A percentile compares a stretch with the other conserved stretches of the same genome.
Conservation (phyloP, 2,329 filamentous ascomycete species). For the Hymenoscyphus repandus region DNA sequence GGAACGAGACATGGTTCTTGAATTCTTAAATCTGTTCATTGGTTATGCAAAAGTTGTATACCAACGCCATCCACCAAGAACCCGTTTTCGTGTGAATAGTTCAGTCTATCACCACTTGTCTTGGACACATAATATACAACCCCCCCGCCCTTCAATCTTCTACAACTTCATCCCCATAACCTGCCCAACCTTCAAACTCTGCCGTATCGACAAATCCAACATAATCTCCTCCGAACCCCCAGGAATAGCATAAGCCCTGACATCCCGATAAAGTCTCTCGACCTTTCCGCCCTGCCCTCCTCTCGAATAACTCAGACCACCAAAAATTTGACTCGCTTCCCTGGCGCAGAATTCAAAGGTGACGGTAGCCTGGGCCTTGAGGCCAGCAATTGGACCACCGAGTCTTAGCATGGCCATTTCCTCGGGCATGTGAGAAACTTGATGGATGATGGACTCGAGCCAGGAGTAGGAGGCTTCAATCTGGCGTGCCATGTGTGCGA, state of each 20-base stretch:
- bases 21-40: too few relatives aligned
- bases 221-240: constrained; percentile 98
- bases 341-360: constrained; percentile 98
- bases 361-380: constrained; percentile 90
- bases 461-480: constrained; percentile 96
- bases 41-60: too few relatives aligned
- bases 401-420: constrained; percentile 94
- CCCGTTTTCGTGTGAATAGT: too few relatives aligned
- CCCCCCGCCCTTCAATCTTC: neutral
- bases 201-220: constrained; percentile 91
- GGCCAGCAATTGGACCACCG: constrained; percentile 84
- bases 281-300: constrained; percentile 95
- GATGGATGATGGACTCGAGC: constrained; percentile 92
- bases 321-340: constrained; percentile 96
- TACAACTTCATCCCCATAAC: constrained; percentile 92
- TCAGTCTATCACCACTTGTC: too few relatives aligned
- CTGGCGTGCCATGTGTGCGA: constrained; percentile 96
- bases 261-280: constrained; percentile 90
- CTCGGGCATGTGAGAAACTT: constrained; percentile 89
- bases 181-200: constrained; percentile 83
- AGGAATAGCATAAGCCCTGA: constrained; percentile 92
- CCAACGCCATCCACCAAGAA: too few relatives aligned
- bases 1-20: too few relatives aligned
- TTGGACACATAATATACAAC: neutral
- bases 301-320: constrained; percentile 83